phyloP scores from a whole-genome alignment of 257 asterid species.

The Ocimum tenuiflorum region DNA sequence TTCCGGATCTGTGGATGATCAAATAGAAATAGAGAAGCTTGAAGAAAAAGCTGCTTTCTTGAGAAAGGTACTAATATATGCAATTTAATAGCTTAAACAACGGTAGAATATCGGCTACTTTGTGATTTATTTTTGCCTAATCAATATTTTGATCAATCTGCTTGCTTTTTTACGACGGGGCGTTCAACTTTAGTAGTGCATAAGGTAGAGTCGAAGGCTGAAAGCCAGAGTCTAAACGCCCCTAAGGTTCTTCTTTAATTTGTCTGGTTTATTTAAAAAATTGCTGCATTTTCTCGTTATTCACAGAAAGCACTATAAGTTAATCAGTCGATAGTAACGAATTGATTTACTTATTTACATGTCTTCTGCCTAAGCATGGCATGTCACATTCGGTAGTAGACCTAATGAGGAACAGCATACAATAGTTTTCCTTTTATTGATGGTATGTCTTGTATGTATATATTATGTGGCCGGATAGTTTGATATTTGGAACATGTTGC shows the following conservation, averaged over 20 bases:
- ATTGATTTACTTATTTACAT: background rate
- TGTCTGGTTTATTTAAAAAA: background rate
- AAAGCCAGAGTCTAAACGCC: too few relatives aligned
- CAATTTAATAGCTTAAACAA: background rate
- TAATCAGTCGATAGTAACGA: background rate
- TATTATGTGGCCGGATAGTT: background rate
- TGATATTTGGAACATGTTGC: background rate
- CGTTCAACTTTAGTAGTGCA: background rate
- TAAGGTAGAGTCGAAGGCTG: too few relatives aligned
- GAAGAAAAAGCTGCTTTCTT: conserved; percentile 57
- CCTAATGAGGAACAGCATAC: background rate
- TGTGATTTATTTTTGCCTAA: background rate
- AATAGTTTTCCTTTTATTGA: background rate
- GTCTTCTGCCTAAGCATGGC: background rate
- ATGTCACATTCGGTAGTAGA: background rate
- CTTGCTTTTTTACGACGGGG: background rate
- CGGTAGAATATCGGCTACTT: background rate
- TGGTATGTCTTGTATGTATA: background rate
- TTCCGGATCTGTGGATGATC: conserved; percentile 48
- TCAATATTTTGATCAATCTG: background rate
- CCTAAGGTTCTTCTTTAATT: too few relatives aligned
- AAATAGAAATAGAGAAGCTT: conserved; percentile 62
- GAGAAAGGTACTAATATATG: conserved; percentile 44
- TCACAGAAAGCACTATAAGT: background rate
- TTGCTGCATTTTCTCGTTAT: background rate